These are phyloP conservation scores for Coelastrella sp. DNA, from an alignment of 139 green algal genomes.

Conservation along the genomic window DNA sequence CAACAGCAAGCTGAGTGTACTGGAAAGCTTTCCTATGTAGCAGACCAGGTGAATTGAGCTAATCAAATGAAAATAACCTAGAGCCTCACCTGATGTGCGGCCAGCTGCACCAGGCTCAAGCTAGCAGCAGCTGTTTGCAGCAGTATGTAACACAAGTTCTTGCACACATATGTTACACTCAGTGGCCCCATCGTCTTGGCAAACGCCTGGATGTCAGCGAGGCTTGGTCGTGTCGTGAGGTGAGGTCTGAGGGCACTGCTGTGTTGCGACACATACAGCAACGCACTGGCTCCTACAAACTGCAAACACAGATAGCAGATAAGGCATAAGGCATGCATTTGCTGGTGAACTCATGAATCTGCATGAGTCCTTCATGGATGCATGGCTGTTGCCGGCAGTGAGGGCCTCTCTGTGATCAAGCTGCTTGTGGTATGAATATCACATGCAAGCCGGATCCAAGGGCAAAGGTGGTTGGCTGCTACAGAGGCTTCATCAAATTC, in stretches of 20 bases:
- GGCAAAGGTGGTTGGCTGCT: too few relatives aligned
- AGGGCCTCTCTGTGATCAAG: too few relatives aligned
- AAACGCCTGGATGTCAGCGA: constrained; percentile 18
- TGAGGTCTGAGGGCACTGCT: not conserved
- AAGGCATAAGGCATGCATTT: not conserved
- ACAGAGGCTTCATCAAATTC: too few relatives aligned
- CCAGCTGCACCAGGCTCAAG: constrained; percentile 66
- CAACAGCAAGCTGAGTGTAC: not conserved
- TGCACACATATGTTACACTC: constrained; percentile 76
- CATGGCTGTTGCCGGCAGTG: too few relatives aligned
- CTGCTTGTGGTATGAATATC: too few relatives aligned
- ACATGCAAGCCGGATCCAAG: too few relatives aligned
- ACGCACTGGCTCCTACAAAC: constrained; percentile 39
- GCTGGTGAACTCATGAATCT: not conserved
- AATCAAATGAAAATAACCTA: not conserved
- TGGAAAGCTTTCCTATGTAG: not conserved
- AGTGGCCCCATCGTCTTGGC: constrained; percentile 66
- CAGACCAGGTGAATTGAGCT: not conserved
- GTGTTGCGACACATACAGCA: not conserved
- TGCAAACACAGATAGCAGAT: not conserved
- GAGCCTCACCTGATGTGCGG: constrained; percentile 73
- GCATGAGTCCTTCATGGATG: not conserved
- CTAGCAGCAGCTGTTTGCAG: constrained; percentile 71
- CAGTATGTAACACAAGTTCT: constrained; percentile 73
- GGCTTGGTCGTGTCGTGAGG: not conserved